These are phyloP conservation scores for Elaeis oleifera DNA, from an alignment of 202 grass and related monocot genomes.

Conservation along the genomic window DNA sequence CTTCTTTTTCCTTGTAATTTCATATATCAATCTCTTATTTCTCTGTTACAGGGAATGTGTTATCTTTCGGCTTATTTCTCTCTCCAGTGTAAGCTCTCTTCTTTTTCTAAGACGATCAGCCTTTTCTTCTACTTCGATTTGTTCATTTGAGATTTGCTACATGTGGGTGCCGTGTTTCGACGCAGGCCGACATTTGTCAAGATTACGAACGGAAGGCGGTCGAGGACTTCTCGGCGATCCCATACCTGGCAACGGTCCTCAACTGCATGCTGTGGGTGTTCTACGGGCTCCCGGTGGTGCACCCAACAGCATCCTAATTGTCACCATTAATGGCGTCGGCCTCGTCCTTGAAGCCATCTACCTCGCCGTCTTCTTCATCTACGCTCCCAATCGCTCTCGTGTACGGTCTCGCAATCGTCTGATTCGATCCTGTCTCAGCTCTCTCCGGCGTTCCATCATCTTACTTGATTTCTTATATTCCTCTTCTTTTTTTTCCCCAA, in stretches of 20 bases:
- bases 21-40: too few relatives aligned
- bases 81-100: slow-evolving; percentile 35
- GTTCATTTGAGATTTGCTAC: background rate
- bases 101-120: too few relatives aligned
- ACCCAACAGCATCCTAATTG: slow-evolving; percentile 68
- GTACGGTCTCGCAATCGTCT: slow-evolving; percentile 11
- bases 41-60: slow-evolving; percentile 36
- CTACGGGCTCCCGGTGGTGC: slow-evolving; percentile 67
- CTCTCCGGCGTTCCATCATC: too few relatives aligned
- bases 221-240: slow-evolving; percentile 54
- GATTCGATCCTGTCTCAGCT: too few relatives aligned
- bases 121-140: background rate
- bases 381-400: slow-evolving; percentile 23
- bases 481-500: too few relatives aligned
- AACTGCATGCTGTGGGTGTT: slow-evolving; percentile 83
- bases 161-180: background rate
- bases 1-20: too few relatives aligned
- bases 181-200: slow-evolving; percentile 43
- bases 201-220: slow-evolving; percentile 50
- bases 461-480: too few relatives aligned
- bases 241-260: slow-evolving; percentile 62
- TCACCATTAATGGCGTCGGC: slow-evolving; percentile 75
- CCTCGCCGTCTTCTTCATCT: slow-evolving; percentile 54
- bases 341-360: slow-evolving; percentile 50
- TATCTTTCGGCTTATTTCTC: slow-evolving; percentile 60